Conservation (phyloP, 2,329 filamentous ascomycete genomes). For the Epichloe gansuensis region DNA sequence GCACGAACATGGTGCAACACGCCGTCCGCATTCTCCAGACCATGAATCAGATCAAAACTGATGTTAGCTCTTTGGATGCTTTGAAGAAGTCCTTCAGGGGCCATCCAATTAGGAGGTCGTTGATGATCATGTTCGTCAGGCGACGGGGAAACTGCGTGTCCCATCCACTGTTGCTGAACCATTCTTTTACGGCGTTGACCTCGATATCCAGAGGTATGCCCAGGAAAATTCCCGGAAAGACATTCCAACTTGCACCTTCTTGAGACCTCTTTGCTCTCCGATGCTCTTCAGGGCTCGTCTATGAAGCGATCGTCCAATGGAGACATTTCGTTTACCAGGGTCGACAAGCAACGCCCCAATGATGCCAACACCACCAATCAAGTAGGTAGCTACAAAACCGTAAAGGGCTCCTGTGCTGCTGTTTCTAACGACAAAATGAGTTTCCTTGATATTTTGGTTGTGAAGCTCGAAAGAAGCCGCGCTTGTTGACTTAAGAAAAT, state of each 20-base stretch:
- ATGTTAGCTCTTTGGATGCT: slow-evolving; percentile 61
- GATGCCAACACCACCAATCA: slow-evolving; percentile 57
- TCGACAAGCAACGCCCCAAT: slow-evolving; percentile 86
- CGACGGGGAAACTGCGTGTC: slow-evolving; percentile 51
- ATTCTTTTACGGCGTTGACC: slow-evolving; percentile 44
- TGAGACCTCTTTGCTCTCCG: slow-evolving; percentile 55
- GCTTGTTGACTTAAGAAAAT: slow-evolving; percentile 57
- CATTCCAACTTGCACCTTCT: slow-evolving; percentile 70
- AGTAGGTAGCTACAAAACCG: slow-evolving; percentile 86
- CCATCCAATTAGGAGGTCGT: slow-evolving; percentile 61
- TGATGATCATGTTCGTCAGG: slow-evolving; percentile 57
- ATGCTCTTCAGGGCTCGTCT: slow-evolving; percentile 71
- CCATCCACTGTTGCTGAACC: slow-evolving; percentile 89
- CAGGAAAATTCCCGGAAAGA: slow-evolving; percentile 71
- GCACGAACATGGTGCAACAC: slow-evolving; percentile 65
- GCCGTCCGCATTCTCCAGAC: slow-evolving; percentile 60
- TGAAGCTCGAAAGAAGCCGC: slow-evolving; percentile 67
- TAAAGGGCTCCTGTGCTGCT: slow-evolving; percentile 85
- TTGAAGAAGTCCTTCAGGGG: slow-evolving; percentile 65
- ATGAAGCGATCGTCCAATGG: slow-evolving; percentile 82
- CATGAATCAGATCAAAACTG: slow-evolving; percentile 74
- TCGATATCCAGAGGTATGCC: slow-evolving; percentile 57
- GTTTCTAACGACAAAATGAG: slow-evolving; percentile 87
- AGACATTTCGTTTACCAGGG: slow-evolving; percentile 71
- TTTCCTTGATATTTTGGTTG: slow-evolving; percentile 59